Evolutionary conservation across 768 basidiomycete genomes (phyloP), one percentile per base, ranked within the genome.

Genomic region (Serendipita sp.): DNA sequence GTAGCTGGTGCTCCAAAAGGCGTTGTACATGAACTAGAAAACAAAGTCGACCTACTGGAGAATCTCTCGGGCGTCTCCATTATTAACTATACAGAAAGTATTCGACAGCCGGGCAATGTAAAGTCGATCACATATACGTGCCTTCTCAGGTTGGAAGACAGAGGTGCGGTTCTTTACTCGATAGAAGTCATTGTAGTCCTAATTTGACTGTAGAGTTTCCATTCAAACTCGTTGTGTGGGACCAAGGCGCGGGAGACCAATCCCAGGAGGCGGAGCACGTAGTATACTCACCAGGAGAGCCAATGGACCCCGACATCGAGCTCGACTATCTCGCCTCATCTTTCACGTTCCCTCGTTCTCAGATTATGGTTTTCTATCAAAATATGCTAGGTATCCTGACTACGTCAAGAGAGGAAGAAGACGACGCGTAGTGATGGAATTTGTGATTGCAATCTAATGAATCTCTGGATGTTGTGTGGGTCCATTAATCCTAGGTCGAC

Each of bases 291-390:
- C 56, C 56, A 11, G 34, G 56, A 30, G 56, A 60, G 35, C 56
- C 56, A 1, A n/a, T 60, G 10, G 56, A 60, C 56, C 56, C 56
- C 8, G 34, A 37, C 35, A 32, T 60, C 16, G 56, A 60, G 11
- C 28, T 60, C 56, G 28, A 38, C 18, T 60, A 60, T 35, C 56
- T 60, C 5, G 56, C 56, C 16, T 4, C 16, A 1, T 60, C 56
- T 28, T 60, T 60, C 28, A 60, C 56, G 11, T 60, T 60, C 56
- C 56, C 56, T 10, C 56, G 56, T 2, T 60, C 56, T 35, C 56
- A 60, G 30, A 28, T 60, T 4, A 11, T 10, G 30, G 56, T 60
- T n/a, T 60, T 60, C 34, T 60, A 60, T 60, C 56, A 60, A 30
- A 60, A 60, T 35, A 60, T 60, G 18, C 4, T 60, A 10, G 35